Conservation (phyloP, 2,329 filamentous ascomycete species). For the Paradendryphiella salina region DNA sequence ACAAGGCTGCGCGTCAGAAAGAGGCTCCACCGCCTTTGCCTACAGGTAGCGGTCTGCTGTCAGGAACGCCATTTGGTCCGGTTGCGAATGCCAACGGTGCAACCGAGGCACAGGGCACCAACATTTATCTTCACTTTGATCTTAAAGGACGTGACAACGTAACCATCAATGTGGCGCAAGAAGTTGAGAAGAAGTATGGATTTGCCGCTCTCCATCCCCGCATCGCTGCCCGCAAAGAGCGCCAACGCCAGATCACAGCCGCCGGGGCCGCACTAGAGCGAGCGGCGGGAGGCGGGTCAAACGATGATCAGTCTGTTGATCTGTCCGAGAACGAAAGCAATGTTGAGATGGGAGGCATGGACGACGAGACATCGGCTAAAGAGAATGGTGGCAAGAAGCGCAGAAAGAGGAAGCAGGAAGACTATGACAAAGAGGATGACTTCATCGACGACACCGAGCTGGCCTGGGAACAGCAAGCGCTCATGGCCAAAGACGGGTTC, state of each 20-base stretch:
- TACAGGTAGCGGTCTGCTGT: conserved; percentile 65
- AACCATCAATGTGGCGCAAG: conserved; percentile 90
- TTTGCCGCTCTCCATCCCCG: conserved; percentile 93
- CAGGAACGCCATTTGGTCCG: conserved; percentile 63
- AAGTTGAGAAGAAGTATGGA: conserved; percentile 92
- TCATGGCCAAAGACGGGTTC: conserved; percentile 92
- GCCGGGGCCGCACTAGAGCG: conserved; percentile 84
- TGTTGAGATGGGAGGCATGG: conserved; percentile 78
- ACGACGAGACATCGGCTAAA: conserved; percentile 43
- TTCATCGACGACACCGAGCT: conserved; percentile 90
- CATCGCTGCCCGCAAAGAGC: conserved; percentile 83
- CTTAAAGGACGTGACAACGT: conserved; percentile 82
- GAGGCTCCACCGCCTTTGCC: conserved; percentile 62
- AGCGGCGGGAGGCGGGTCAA: conserved; percentile 68
- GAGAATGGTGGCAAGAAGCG: conserved; percentile 70
- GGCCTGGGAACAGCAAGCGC: conserved; percentile 92
- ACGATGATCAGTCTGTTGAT: conserved; percentile 83
- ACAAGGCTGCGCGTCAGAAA: conserved; percentile 60
- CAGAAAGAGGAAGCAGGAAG: conserved; percentile 72
- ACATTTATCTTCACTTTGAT: conserved; percentile 85
- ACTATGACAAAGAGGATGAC: conserved; percentile 68
- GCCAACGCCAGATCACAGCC: conserved; percentile 83
- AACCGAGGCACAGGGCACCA: conserved; percentile 53
- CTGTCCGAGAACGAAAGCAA: conserved; percentile 74
- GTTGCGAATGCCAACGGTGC: conserved; percentile 52